A percentile compares a stretch with the other conserved stretches of the same genome.
These are phyloP conservation scores for Cryptococcus sp. DNA, from an alignment of 1,284 basidiomycete genomes.

Conservation along the genomic window DNA sequence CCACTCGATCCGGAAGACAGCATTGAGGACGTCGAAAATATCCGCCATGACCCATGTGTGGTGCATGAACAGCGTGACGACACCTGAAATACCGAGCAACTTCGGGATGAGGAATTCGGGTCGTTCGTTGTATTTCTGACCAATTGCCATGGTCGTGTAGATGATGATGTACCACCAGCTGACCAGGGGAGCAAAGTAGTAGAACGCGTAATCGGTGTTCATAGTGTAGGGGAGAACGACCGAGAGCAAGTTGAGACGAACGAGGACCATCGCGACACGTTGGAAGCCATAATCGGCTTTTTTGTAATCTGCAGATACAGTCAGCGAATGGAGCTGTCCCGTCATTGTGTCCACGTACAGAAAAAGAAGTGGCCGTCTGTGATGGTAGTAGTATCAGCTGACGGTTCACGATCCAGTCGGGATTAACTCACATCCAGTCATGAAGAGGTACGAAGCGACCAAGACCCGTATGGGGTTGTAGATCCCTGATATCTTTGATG, in stretches of 20 bases:
- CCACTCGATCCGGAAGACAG: conserved; percentile 74
- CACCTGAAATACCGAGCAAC: conserved; percentile 64
- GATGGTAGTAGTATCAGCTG: conserved; percentile 10
- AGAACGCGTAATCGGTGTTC: conserved; percentile 86
- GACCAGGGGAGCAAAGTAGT: conserved; percentile 82
- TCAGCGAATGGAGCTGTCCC: conserved; percentile 4
- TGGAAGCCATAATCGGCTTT: conserved; percentile 80
- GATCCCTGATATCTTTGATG: conserved; percentile 81
- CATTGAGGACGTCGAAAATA: conserved; percentile 66
- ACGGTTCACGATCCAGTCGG: too few relatives aligned
- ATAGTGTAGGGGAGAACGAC: conserved; percentile 79
- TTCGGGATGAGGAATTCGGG: conserved; percentile 69
- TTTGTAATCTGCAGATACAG: conserved; percentile 74
- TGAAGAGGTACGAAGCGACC: conserved; percentile 81
- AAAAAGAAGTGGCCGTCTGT: conserved; percentile 53
- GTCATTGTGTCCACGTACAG: conserved; percentile 26
- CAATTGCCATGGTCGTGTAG: conserved; percentile 73
- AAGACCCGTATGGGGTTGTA: conserved; percentile 86
- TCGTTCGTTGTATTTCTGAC: conserved; percentile 71
- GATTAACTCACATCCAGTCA: conserved; percentile 56
- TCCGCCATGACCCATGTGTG: conserved; percentile 64
- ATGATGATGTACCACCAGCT: conserved; percentile 71
- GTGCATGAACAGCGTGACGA: conserved; percentile 69
- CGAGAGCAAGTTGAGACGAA: conserved; percentile 80
- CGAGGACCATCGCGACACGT: conserved; percentile 72